These are phyloP conservation scores for Symbiodinium natans DNA, from an alignment of 73 alveolate genomes.

Conservation along the genomic window DNA sequence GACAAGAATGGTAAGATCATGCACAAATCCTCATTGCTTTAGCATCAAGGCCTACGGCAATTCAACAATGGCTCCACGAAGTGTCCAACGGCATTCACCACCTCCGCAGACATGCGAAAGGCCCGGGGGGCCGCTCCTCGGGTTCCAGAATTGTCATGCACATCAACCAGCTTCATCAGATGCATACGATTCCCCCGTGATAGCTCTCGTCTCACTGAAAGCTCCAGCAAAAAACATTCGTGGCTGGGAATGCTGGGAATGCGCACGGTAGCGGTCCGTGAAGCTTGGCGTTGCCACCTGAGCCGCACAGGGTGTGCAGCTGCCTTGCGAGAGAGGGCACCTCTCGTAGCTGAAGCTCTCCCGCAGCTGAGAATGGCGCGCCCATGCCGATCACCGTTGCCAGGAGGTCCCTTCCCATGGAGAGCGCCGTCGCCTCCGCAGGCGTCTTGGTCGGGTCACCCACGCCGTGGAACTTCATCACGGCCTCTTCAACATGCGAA, in stretches of 20 bases:
- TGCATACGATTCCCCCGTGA: not conserved
- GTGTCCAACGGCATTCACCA: slow-evolving; percentile 78
- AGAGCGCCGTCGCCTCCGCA: slow-evolving; percentile 80
- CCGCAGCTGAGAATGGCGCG: no score
- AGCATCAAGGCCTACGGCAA: no score
- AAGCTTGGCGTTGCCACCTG: slow-evolving; percentile 80
- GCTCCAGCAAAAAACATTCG: no score
- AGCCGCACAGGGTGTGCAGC: not conserved
- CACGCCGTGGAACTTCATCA: slow-evolving; percentile 91
- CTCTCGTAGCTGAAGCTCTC: no score
- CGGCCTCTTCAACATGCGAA: slow-evolving; percentile 31
- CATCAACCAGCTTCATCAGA: no score
- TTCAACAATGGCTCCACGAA: slow-evolving; percentile 35
- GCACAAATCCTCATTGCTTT: no score
- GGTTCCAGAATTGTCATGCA: no score
- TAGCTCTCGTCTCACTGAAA: not conserved
- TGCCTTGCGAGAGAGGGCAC: not conserved
- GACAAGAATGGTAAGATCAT: no score
- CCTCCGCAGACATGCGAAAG: slow-evolving; percentile 77
- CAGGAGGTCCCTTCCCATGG: slow-evolving; percentile 71
- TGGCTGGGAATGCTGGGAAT: not conserved
- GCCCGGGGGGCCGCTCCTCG: slow-evolving; percentile 47
- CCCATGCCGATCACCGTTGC: slow-evolving; percentile 69
- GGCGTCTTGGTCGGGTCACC: slow-evolving; percentile 87
- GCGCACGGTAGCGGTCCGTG: slow-evolving; percentile 85